Base-by-base conservation (phyloP, 768 basidiomycete species). In the Mycena latifolia region DNA sequence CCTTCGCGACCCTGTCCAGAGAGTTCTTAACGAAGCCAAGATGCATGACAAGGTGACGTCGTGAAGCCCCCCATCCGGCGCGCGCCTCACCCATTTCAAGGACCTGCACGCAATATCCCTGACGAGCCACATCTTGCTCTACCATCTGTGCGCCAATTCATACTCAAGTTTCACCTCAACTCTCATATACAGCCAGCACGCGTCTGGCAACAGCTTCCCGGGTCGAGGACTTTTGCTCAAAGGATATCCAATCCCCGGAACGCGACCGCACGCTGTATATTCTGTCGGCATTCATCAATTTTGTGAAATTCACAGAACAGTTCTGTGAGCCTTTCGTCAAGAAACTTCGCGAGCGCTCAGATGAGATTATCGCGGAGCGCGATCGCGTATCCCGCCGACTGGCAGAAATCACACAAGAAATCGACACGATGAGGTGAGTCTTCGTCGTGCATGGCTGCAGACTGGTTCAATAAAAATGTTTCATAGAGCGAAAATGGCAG, bases 251-350 rank as follows among this genome's bases (percentile, higher is more conserved):
- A 60, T 84, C 81, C 50, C 96, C 96, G 1, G 91, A 93, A 10
- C 80, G 88, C 28, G 86, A 90, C 45, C 89, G 96, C 29, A 93
- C 94, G 0, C 84, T 91, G 29, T 83, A 86, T 56, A 82, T 92
- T 43, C 86, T 98, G 67, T 94, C 93, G 37, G 94, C 92, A 3
- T 92, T 97, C 70, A 93, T 96, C 82, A 98, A 98, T 78, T 94
- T 96, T 76, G 88, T 95, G 77, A 94, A 94, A 77, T 97, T 96
- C 76, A 90, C 89, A 17, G 92, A 90, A 70, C 92, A 94, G 69
- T 82, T 80, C 64, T 89, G 88, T 70, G 82, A 86, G 43, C 77
- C 83, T 3, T 89, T 92, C 65, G 81, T 92, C 20, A 81, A 81
- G 60, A 82, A 85, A n/a, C 78, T 95, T 27, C 85, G 88, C 46